Base-by-base conservation (phyloP, 2,329 filamentous ascomycete genomes). In the Aspergillus sp. region DNA sequence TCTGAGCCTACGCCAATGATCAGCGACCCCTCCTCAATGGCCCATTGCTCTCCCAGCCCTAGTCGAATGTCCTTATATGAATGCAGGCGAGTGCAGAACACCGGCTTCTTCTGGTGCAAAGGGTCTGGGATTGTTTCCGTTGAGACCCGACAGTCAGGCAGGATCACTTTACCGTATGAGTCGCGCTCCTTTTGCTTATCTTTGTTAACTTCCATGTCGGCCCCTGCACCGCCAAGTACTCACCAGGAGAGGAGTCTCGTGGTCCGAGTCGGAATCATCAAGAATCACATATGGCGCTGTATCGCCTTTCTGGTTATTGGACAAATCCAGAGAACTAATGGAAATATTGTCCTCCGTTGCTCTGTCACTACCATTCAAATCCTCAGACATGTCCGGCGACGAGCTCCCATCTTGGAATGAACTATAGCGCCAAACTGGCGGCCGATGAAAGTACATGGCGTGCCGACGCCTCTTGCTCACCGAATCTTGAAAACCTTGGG, bases 381-480 rank as follows among this genome's bases (percentile, higher is more conserved):
- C 44, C 27, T 52, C 49, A 15, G 56, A 49, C 33, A 40, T 54
- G 7, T 50, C 40, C 7, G 51, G 19, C 21, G 55, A 58, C 19
- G 46, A 48, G 50, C 49, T 48, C 27, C 41, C 40, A 27, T 53
- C 24, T 33, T 55, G 57, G 17, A 21, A 52, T 3, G 62, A 57
- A 24, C 61, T 53, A 23, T 64, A 59, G 37, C 54, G 63, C 64
- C 67, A 71, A 12, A 73, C 65, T 1, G 70, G 67, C 33, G 70
- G 70, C 19, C 71, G 66, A 56, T 68, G 63, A 47, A 70, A 66
- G 53, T 74, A 73, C 46, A 70, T 64, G 1, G 64, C 69, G 57
- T 68, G 70, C 21, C 72, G 69, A 58, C 70, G 66, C 49, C 57
- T 65, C 44, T 47, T 59, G 23, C 61, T 52, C 33, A 70, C 55